Evolutionary conservation across 2,329 filamentous ascomycete species (phyloP), one percentile per base, ranked within the genome.

Genomic region (Leptographium flavum): DNA sequence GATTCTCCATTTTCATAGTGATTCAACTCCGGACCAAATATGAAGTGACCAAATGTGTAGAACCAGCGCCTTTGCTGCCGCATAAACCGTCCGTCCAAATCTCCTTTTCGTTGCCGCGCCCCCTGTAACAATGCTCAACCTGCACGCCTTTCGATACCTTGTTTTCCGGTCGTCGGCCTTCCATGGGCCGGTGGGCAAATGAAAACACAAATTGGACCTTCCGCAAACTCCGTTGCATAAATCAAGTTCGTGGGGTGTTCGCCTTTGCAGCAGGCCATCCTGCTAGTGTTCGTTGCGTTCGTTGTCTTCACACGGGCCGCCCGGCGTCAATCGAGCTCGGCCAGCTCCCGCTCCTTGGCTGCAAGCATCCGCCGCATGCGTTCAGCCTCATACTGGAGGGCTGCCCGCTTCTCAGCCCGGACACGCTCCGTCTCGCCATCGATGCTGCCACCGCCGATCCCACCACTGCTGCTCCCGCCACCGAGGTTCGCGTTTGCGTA

Each of bases 281-380:
- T 6, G 27, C 11, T 6, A 28, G 32, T n/a, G 14, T 17, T 33
- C 15, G 7, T 15, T 15, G 9, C n/a, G 32, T 17, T 19, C 14
- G 31, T 19, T 17, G 32, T n/a, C n/a, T 17, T 32, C 14, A 5
- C 31, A 32, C 14, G 17, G 15, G 11, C 7, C 15, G 15, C 5
- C 25, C 7, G 11, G n/a, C 30, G 19, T 44, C 39, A 45, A 5
- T 49, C 45, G 1, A 66, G 50, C 41, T 63, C 63, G 5, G 79
- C 79, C 46, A 88, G 64, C 55, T 88, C 83, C 39, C 77, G 70
- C 61, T 88, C 83, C 56, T 87, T 88, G 13, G 76, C 80, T 10
- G 77, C 71, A 27, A 88, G 66, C 60, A 82, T 68, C 58, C 81
- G 76, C 32, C 83, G 73, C 78, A 92, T 92, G 43, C 70, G 69